Percentiles rank a stretch among this genome's conserved stretches.
These are phyloP conservation scores for Acanthamoeba divionensis DNA, from an alignment of 208 protist genomes.

Conservation along the genomic window DNA sequence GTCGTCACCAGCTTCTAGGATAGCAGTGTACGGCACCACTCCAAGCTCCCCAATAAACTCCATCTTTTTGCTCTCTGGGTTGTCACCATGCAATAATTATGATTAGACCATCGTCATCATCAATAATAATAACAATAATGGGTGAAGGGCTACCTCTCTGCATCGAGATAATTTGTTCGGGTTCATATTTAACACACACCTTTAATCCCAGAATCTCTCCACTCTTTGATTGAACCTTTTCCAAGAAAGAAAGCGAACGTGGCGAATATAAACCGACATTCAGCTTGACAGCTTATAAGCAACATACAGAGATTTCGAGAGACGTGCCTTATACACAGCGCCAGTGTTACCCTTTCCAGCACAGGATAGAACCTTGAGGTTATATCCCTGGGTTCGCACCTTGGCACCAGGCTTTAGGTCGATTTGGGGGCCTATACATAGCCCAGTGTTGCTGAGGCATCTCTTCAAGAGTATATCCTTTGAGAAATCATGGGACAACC, in stretches of 20 bases:
- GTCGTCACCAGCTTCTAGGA: slow-evolving; percentile 31
- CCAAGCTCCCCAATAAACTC: neutral
- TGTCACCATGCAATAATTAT: neutral
- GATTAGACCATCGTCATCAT: neutral
- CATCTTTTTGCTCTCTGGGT: slow-evolving; percentile 49
- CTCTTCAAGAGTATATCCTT: slow-evolving; percentile 46
- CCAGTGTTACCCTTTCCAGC: slow-evolving; percentile 38
- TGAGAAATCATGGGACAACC: no score
- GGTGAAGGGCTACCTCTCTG: neutral
- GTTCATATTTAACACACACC: slow-evolving; percentile 52
- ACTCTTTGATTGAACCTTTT: neutral
- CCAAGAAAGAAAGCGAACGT: no score
- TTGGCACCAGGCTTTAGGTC: neutral
- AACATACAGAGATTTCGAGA: neutral
- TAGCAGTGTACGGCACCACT: slow-evolving; percentile 16
- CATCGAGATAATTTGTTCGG: slow-evolving; percentile 28
- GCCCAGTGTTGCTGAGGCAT: neutral
- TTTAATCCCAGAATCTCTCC: slow-evolving; percentile 32
- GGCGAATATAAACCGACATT: no score
- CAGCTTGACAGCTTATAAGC: neutral
- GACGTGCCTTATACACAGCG: slow-evolving; percentile 42
- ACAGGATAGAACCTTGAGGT: slow-evolving; percentile 23
- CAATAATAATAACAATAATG: neutral
- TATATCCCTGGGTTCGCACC: neutral
- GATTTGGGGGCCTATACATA: neutral